A percentile compares a stretch with the other conserved stretches of the same genome.
Evolutionary conservation across 164 flowering plant genomes (phyloP).

Genomic region (Annona cherimola): DNA sequence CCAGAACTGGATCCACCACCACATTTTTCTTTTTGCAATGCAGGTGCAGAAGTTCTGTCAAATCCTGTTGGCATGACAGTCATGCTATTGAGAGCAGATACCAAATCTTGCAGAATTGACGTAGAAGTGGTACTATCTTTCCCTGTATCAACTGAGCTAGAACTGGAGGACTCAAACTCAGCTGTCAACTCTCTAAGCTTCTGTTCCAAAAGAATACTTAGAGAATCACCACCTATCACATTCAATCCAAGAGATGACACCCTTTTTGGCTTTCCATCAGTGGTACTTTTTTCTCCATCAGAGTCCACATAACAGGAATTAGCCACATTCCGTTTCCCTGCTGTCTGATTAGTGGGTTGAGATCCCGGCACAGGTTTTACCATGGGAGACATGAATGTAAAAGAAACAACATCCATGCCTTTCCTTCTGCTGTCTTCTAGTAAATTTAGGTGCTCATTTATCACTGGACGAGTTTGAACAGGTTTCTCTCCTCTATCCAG

Average conservation of each 20-base stretch:
- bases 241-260: constrained; percentile 40
- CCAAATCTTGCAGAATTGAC: constrained; percentile 27
- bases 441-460: constrained; percentile 7
- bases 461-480: constrained; percentile 10
- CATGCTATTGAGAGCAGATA: constrained; percentile 22
- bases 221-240: constrained; percentile 63
- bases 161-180: constrained; percentile 35
- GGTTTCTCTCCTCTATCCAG: constrained; percentile 23
- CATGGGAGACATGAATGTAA: constrained; percentile 86
- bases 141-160: constrained; percentile 20
- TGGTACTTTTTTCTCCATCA: constrained; percentile 24
- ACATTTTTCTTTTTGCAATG: constrained; percentile 12
- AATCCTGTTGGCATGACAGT: constrained; percentile 14
- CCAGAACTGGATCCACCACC: constrained; percentile 13
- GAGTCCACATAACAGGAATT: constrained; percentile 22
- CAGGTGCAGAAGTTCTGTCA: constrained; percentile 14
- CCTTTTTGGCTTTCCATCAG: constrained; percentile 23
- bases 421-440: constrained; percentile 30
- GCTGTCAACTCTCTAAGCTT: constrained; percentile 65
- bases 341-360: constrained; percentile 7
- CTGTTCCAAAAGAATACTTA: constrained; percentile 77
- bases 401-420: constrained; percentile 83
- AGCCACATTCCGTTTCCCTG: constrained; percentile 19
- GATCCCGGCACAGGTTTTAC: constrained; percentile 30
- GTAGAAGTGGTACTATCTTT: constrained; percentile 20